These are phyloP conservation scores for Solanum pennellii DNA, from an alignment of 257 asterid species.

Conservation along the genomic window DNA sequence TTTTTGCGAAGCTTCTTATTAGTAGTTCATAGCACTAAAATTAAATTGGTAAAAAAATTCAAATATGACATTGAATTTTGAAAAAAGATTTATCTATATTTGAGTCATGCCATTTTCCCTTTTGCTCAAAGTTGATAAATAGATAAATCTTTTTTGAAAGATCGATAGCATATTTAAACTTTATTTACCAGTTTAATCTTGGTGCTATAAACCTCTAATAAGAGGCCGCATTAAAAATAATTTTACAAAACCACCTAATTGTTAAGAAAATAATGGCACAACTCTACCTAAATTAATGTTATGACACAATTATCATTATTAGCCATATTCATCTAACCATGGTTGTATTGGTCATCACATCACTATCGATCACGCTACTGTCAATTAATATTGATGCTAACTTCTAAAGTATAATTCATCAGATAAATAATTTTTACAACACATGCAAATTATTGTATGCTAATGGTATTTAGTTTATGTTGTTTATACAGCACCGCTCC, in stretches of 20 bases:
- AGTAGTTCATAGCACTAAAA: background rate
- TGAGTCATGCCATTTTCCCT: too few relatives aligned
- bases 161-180: too few relatives aligned
- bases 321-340: background rate
- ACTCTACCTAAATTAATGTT: background rate
- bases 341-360: background rate
- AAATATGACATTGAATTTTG: too few relatives aligned
- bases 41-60: too few relatives aligned
- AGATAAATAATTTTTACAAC: background rate
- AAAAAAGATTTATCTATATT: too few relatives aligned
- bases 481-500: background rate
- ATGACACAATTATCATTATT: background rate
- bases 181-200: too few relatives aligned
- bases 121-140: too few relatives aligned
- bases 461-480: background rate
- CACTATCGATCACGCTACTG: background rate
- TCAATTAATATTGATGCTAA: background rate
- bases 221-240: background rate
- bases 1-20: fast-evolving
- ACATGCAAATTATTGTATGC: background rate
- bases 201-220: background rate
- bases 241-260: background rate
- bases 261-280: too few relatives aligned
- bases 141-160: too few relatives aligned
- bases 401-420: background rate